Conservation (phyloP, 1,284 basidiomycete species). For the Microbotryomycetes sp. region DNA sequence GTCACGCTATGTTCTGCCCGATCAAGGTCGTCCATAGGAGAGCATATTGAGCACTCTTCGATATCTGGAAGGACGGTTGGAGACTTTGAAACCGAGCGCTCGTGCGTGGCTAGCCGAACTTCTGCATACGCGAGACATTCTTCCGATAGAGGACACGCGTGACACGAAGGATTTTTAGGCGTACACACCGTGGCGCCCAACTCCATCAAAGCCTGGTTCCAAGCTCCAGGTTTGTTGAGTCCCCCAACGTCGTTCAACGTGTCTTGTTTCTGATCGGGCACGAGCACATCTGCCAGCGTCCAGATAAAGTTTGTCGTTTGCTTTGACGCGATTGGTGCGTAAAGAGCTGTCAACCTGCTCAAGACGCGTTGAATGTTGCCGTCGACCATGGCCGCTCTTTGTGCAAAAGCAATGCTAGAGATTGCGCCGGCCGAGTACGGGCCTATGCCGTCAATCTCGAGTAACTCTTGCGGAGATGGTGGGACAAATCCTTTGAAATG, state of each 20-base stretch:
- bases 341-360: constrained; percentile 57
- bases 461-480: constrained; percentile 67
- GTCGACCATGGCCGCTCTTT: constrained; percentile 79
- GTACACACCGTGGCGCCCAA: constrained; percentile 86
- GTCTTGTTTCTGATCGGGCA: constrained; percentile 39
- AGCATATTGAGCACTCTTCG: constrained; percentile 70
- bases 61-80: constrained; percentile 47
- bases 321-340: constrained; percentile 73
- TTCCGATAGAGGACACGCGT: constrained; percentile 58
- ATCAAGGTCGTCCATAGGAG: constrained; percentile 48
- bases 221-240: constrained; percentile 20
- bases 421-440: constrained; percentile 62
- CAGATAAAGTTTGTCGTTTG: constrained; percentile 71
- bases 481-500: constrained; percentile 67
- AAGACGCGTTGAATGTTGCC: constrained; percentile 59
- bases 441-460: constrained; percentile 44
- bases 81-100: neutral
- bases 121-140: constrained; percentile 61
- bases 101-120: constrained; percentile 14
- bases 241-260: constrained; percentile 1
- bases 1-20: constrained; percentile 47
- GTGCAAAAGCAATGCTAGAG: constrained; percentile 79
- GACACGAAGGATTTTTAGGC: constrained; percentile 67
- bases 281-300: constrained; percentile 63
- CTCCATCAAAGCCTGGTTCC: constrained; percentile 36